These are phyloP conservation scores for Podospora pseudopauciseta DNA, from an alignment of 495 filamentous ascomycete species.

Conservation along the genomic window DNA sequence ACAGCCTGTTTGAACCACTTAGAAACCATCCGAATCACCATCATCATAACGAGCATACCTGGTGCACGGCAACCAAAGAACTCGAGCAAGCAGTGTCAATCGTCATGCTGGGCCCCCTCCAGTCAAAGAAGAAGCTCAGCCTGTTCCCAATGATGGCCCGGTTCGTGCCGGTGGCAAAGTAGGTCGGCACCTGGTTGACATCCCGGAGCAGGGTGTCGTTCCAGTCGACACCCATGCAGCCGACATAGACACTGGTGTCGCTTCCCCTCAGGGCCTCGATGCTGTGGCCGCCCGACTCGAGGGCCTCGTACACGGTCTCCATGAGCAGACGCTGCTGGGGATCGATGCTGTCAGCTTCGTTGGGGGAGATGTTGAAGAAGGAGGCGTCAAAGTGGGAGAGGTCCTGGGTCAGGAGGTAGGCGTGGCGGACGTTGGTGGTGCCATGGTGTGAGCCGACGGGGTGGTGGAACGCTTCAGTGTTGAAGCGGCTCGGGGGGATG, in stretches of 20 bases:
- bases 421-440: slow-evolving; percentile 41
- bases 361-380: slow-evolving; percentile 55
- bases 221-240: slow-evolving; percentile 27
- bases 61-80: slow-evolving; percentile 49
- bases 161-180: slow-evolving; percentile 39
- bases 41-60: too few species aligned
- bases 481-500: slow-evolving; percentile 20
- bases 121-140: slow-evolving; percentile 48
- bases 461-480: slow-evolving; percentile 37
- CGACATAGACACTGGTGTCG: slow-evolving; percentile 19
- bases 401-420: slow-evolving; percentile 55
- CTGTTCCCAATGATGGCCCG: slow-evolving; percentile 43
- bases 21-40: too few species aligned
- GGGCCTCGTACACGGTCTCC: slow-evolving; percentile 54
- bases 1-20: slow-evolving; percentile 32
- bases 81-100: slow-evolving; percentile 55
- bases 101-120: slow-evolving; percentile 37
- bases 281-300: slow-evolving; percentile 53
- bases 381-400: slow-evolving; percentile 48
- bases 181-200: slow-evolving; percentile 35
- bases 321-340: slow-evolving; percentile 54
- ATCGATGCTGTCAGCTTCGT: slow-evolving; percentile 57
- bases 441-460: slow-evolving; percentile 43
- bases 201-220: slow-evolving; percentile 17
- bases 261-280: background rate